Percentiles rank a stretch among this genome's conserved stretches.
phyloP scores from a whole-genome alignment of 129 eudicot species.

The Tanacetum coccineum region DNA sequence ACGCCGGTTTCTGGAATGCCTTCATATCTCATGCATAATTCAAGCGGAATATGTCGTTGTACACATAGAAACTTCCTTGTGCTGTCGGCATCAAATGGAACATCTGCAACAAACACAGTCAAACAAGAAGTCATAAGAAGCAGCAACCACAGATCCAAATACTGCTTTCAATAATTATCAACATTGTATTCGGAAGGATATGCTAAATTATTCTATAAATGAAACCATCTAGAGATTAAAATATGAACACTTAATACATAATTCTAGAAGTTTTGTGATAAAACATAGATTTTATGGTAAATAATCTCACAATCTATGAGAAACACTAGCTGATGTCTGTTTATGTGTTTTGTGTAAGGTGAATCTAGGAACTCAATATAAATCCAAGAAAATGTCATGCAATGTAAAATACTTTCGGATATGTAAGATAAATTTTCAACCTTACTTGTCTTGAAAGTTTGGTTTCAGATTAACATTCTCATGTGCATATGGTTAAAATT shows the following conservation, averaged over 20 bases:
- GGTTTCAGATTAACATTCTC: background rate
- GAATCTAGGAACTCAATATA: too few relatives aligned
- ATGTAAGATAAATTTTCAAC: background rate
- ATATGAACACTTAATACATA: background rate
- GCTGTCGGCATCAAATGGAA: slow-evolving; percentile 81
- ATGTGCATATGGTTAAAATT: background rate
- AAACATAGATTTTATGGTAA: slow-evolving; percentile 3
- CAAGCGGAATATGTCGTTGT: slow-evolving; percentile 63
- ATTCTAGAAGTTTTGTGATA: background rate
- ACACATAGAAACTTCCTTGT: slow-evolving; percentile 71
- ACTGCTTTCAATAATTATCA: slow-evolving; percentile 2
- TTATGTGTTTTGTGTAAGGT: too few relatives aligned
- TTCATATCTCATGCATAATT: slow-evolving; percentile 42
- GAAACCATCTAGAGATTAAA: background rate
- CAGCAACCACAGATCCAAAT: background rate
- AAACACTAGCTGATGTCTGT: background rate
- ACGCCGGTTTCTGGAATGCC: slow-evolving; percentile 9
- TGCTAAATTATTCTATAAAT: background rate
- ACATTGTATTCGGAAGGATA: slow-evolving; percentile 2
- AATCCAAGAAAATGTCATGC: too few relatives aligned
- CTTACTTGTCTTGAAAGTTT: background rate
- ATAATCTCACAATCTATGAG: slow-evolving; percentile 5
- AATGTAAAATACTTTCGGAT: background rate
- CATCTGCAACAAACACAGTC: slow-evolving; percentile 44
- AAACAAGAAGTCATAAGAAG: slow-evolving; percentile 11